A percentile compares a stretch with the other conserved stretches of the same genome.
These are phyloP conservation scores for Aspergillus fumigatiaffinis DNA, from an alignment of 2,329 filamentous ascomycete species.

Conservation along the genomic window DNA sequence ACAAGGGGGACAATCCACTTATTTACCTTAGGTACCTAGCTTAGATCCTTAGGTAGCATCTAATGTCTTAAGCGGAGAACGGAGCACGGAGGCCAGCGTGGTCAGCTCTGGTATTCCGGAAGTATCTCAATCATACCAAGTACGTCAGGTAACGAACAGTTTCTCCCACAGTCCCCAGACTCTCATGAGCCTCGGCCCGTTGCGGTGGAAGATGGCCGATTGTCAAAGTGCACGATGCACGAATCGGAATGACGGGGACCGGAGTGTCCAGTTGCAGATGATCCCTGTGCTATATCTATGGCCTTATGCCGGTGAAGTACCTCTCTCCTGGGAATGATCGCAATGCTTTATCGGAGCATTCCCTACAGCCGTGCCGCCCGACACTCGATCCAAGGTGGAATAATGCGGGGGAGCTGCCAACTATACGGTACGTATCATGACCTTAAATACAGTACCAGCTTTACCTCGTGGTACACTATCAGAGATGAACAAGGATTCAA, in stretches of 20 bases:
- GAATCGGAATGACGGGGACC: background rate
- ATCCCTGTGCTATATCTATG: background rate
- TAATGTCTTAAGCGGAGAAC: background rate
- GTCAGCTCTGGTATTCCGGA: background rate
- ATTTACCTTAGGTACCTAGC: too few relatives aligned
- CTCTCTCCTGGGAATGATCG: too few relatives aligned
- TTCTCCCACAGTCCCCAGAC: background rate
- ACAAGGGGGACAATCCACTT: background rate
- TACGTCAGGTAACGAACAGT: background rate
- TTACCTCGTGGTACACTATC: background rate
- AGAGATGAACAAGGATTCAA: background rate
- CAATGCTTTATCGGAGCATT: background rate
- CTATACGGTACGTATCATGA: background rate
- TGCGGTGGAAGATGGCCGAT: background rate
- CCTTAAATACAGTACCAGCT: background rate
- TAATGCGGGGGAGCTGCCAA: constrained; percentile 7
- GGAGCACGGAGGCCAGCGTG: background rate
- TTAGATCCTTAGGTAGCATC: too few relatives aligned
- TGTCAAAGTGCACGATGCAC: background rate
- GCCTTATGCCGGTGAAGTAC: background rate
- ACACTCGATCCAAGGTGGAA: background rate
- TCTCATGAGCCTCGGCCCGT: background rate
- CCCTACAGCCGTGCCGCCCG: background rate
- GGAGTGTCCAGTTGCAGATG: background rate
- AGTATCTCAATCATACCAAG: background rate